A percentile compares a stretch with the other conserved stretches of the same genome.
These are phyloP conservation scores for Monascus ruber DNA, from an alignment of 2,329 filamentous ascomycete genomes.

Conservation along the genomic window DNA sequence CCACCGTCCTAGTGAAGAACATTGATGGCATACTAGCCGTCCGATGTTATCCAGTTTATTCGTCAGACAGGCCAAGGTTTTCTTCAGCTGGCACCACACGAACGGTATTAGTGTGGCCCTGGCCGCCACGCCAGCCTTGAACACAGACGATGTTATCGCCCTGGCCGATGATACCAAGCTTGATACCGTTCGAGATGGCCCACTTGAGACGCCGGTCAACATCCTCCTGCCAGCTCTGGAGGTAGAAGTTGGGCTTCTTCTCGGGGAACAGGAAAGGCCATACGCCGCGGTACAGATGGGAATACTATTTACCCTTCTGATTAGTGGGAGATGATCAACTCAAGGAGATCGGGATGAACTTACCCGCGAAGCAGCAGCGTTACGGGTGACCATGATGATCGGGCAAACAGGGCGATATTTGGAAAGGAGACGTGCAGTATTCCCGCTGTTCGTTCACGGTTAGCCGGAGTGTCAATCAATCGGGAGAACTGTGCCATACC, in stretches of 20 bases:
- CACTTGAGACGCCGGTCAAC: constrained; percentile 96
- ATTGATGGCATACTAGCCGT: neutral
- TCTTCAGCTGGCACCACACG: constrained; percentile 40
- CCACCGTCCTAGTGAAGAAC: constrained; percentile 8
- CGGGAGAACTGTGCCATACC: constrained; percentile 33
- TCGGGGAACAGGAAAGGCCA: constrained; percentile 95
- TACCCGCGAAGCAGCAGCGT: constrained; percentile 62
- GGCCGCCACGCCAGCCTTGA: constrained; percentile 56
- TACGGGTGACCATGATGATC: constrained; percentile 98
- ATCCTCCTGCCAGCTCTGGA: constrained; percentile 96
- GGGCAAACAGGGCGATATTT: constrained; percentile 99
- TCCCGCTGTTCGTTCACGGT: constrained; percentile 47
- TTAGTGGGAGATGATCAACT: neutral
- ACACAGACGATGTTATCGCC: constrained; percentile 60
- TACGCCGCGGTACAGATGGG: constrained; percentile 91
- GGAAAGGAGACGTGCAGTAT: constrained; percentile 86
- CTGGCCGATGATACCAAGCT: constrained; percentile 68
- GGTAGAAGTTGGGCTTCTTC: constrained; percentile 85
- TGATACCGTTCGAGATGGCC: constrained; percentile 79
- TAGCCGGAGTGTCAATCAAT: constrained; percentile 9
- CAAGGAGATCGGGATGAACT: constrained; percentile 17
- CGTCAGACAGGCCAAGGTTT: constrained; percentile 26
- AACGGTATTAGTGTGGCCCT: constrained; percentile 57
- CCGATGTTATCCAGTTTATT: constrained; percentile 14
- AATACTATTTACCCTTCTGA: constrained; percentile 44